Evolutionary conservation across 768 basidiomycete species (phyloP), one percentile per base, ranked within the genome.

Genomic region (Suillus subluteus): DNA sequence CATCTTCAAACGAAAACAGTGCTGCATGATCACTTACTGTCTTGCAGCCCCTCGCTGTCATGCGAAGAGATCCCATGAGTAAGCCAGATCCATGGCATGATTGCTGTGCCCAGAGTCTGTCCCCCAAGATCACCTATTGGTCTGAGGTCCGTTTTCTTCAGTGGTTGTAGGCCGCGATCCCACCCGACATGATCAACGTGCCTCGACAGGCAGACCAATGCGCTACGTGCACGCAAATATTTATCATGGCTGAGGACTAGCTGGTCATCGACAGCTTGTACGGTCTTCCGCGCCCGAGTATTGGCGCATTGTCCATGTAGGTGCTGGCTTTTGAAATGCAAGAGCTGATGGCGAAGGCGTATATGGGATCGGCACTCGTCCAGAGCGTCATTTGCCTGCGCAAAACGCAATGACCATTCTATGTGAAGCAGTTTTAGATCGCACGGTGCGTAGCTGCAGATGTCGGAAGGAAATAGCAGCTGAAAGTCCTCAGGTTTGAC

Each of bases 221-320:
- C n/a, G n/a, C 46, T 46, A 46, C n/a, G 9, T 4, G 46, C 46
- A 46, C 21, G n/a, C 46, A 46, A n/a, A 46, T 46, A 46, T 11
- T 46, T 46, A 46, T 46, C 46, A 46, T 46, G 46, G 46, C 46
- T 46, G 46, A 46, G 46, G n/a, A 46, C n/a, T n/a, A 46, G 46
- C 8, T 0, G n/a, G n/a, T 46, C 46, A n/a, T 46, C n/a, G 2
- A 46, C 46, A 11, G 46, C n/a, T 46, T 46, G 46, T 46, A 46
- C 11, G 9, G 46, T 46, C 46, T 46, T 46, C 46, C 46, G 11
- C 4, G n/a, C 46, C 46, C 9, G 9, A n/a, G 46, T 46, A n/a
- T 46, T 46, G 46, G 46, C 46, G 2, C 46, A 2, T 46, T 46
- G 46, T n/a, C 46, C 46, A 46, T 3, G n/a, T n/a, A 46, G 46